phyloP scores from a whole-genome alignment of 768 basidiomycete genomes.

The Clathrus columnatus region DNA sequence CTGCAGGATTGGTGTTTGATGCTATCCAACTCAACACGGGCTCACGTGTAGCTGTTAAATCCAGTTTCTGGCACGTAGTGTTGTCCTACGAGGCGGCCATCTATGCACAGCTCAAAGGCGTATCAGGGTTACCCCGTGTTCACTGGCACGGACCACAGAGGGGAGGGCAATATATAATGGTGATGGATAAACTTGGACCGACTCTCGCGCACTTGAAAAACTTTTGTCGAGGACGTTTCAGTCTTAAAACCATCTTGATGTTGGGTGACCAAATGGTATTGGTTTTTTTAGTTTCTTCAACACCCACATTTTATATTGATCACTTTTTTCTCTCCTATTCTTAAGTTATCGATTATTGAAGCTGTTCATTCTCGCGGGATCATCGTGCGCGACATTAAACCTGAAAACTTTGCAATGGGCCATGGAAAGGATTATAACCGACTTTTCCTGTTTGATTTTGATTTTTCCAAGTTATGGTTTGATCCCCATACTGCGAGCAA shows the following conservation, averaged over 20 bases:
- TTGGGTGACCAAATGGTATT: slow-evolving; percentile 20
- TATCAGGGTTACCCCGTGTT: slow-evolving; percentile 12
- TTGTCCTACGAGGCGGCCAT: slow-evolving; percentile 15
- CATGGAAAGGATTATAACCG: not conserved
- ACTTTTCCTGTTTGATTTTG: slow-evolving; percentile 21
- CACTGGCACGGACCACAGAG: slow-evolving; percentile 13
- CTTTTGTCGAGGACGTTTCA: slow-evolving; percentile 16
- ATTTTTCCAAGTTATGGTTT: slow-evolving; percentile 11
- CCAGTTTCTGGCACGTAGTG: not conserved
- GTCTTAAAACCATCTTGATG: slow-evolving; percentile 18
- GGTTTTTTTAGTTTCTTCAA: not conserved
- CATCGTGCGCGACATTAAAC: slow-evolving; percentile 19
- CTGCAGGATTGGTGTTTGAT: not conserved
- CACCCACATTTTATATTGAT: not conserved
- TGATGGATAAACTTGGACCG: slow-evolving; percentile 19
- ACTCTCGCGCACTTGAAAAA: slow-evolving; percentile 12
- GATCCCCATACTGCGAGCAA: slow-evolving; percentile 11
- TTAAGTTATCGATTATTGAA: slow-evolving; percentile 15
- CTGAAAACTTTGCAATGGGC: slow-evolving; percentile 18
- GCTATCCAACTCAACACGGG: not conserved
- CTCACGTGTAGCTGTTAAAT: slow-evolving; percentile 16
- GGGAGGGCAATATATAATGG: no score
- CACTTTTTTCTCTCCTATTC: not conserved
- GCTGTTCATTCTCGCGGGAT: slow-evolving; percentile 15
- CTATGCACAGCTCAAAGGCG: slow-evolving; percentile 13